phyloP scores from a whole-genome alignment of 179 eudicot species.

The Pouteria campechiana region DNA sequence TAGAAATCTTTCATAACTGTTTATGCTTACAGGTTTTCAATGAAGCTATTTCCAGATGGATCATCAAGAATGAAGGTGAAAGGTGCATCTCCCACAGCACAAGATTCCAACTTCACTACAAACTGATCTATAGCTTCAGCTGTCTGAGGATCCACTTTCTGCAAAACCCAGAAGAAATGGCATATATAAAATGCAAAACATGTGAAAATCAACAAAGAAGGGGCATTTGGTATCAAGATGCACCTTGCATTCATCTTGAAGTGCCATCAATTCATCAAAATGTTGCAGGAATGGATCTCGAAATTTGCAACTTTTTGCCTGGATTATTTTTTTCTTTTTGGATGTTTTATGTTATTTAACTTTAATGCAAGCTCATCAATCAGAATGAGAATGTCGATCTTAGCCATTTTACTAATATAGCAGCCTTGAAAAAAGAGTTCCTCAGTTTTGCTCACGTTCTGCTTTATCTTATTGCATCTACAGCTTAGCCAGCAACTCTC shows the following conservation, averaged over 20 bases:
- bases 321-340: no score
- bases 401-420: no score
- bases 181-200: conserved; percentile 1
- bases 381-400: no score
- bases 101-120: conserved; percentile 60
- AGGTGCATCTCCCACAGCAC: conserved; percentile 55
- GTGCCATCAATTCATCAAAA: conserved; percentile 67
- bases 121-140: conserved; percentile 84
- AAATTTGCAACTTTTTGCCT: no score
- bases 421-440: no score
- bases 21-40: conserved; percentile 96
- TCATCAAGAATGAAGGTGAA: conserved; percentile 84
- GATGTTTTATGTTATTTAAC: no score
- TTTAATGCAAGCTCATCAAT: no score
- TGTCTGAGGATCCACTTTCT: conserved; percentile 85
- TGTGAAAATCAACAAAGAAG: neutral
- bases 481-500: no score
- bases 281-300: no score
- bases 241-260: conserved; percentile 95
- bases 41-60: conserved; percentile 95
- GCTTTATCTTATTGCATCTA: no score
- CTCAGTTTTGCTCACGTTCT: no score
- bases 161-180: conserved; percentile 7
- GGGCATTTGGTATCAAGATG: conserved; percentile 3
- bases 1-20: no score